A percentile compares a stretch with the other conserved stretches of the same genome.
Conservation (phyloP, 306 rosid genomes). For the Geum urbanum region DNA sequence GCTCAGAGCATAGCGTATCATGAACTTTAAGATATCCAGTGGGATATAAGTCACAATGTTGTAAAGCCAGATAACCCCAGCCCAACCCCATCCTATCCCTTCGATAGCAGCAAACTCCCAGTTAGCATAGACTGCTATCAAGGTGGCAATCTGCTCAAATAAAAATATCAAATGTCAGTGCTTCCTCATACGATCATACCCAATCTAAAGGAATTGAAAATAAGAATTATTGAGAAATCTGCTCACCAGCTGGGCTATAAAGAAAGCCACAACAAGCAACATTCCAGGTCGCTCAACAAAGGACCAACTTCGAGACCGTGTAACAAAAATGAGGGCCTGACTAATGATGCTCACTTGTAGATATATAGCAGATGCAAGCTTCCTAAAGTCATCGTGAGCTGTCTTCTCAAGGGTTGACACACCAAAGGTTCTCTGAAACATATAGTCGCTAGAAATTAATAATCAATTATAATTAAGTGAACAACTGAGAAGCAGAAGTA, state of each 20-base stretch:
- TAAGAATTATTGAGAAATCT: slow-evolving; percentile 8
- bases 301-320: slow-evolving; percentile 96
- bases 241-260: slow-evolving; percentile 88
- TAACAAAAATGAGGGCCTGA: slow-evolving; percentile 97
- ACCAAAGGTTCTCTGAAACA: slow-evolving; percentile 69
- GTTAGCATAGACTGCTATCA: slow-evolving; percentile 87
- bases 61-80: slow-evolving; percentile 95
- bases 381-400: slow-evolving; percentile 75
- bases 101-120: slow-evolving; percentile 96
- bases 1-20: slow-evolving; percentile 78
- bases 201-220: not conserved
- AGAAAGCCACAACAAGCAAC: slow-evolving; percentile 64
- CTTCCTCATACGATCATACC: slow-evolving; percentile 1
- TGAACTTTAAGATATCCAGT: slow-evolving; percentile 79
- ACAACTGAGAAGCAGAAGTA: not conserved
- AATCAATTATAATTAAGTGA: not conserved
- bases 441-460: slow-evolving; percentile 22
- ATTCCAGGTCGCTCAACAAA: slow-evolving; percentile 88
- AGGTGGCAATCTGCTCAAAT: slow-evolving; percentile 74
- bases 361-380: slow-evolving; percentile 93
- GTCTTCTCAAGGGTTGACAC: slow-evolving; percentile 75
- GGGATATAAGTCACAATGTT: slow-evolving; percentile 84
- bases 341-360: slow-evolving; percentile 98
- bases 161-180: slow-evolving; percentile 17
- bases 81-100: slow-evolving; percentile 99